These are phyloP conservation scores for Gentiana straminea DNA, from an alignment of 257 asterid species.

Conservation along the genomic window DNA sequence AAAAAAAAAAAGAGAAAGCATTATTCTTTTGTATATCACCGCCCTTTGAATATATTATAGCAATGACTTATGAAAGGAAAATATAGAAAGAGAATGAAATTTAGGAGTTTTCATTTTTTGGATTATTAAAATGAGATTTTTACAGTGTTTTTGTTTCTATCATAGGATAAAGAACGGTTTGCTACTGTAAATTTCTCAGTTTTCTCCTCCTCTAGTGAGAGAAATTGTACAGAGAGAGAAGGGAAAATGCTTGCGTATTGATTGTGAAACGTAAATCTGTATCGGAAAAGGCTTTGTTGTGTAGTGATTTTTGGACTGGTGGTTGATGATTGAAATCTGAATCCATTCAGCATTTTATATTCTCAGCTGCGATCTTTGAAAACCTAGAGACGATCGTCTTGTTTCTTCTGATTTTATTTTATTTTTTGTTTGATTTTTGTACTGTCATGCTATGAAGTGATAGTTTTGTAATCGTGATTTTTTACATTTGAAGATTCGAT, in stretches of 20 bases:
- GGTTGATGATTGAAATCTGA: constrained; percentile 54
- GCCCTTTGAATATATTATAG: no score
- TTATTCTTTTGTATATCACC: no score
- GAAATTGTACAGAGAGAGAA: constrained; percentile 11
- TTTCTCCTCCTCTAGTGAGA: constrained; percentile 18
- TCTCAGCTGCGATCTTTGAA: constrained; percentile 45
- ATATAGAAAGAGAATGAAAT: constrained; percentile 10
- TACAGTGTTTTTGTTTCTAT: constrained; percentile 10
- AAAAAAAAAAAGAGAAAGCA: no score
- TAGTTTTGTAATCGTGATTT: constrained; percentile 8
- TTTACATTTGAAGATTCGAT: constrained; percentile 18
- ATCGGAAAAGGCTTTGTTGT: constrained; percentile 2
- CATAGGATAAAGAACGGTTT: constrained; percentile 14
- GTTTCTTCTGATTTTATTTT: constrained; percentile 4
- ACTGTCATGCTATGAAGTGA: constrained; percentile 25
- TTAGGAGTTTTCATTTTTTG: constrained; percentile 11
- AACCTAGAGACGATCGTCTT: constrained; percentile 19
- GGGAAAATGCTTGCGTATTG: background rate
- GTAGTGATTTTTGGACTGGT: constrained; percentile 5
- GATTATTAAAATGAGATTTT: constrained; percentile 1
- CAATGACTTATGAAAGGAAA: background rate
- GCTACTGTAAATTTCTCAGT: constrained; percentile 12
- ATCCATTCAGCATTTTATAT: constrained; percentile 42
- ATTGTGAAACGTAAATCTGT: background rate
- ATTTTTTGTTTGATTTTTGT: background rate